Conservation (phyloP, 75 land plant genomes). For the Isoetes taiwanensis region DNA sequence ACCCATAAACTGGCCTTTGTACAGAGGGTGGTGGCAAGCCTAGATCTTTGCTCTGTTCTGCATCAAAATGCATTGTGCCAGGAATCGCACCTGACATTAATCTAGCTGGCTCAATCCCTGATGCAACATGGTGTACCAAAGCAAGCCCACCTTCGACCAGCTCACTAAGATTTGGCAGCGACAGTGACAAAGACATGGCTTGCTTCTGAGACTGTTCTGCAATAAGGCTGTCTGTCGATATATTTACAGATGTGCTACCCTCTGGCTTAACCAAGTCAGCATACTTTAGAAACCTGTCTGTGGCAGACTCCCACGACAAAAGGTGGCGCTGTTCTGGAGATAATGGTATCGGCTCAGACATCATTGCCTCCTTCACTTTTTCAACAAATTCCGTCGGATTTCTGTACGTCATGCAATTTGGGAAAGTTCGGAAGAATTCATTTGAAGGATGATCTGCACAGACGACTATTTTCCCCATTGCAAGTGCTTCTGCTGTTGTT, state of each 20-base stretch:
- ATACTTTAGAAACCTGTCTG: constrained; percentile 48
- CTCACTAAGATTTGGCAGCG: constrained; percentile 17
- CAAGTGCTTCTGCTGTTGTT: constrained; percentile 82
- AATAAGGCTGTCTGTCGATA: not conserved
- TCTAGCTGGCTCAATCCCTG: constrained; percentile 39
- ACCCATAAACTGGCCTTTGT: not conserved
- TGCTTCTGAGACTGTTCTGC: not conserved
- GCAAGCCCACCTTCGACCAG: constrained; percentile 54
- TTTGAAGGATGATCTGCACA: constrained; percentile 85
- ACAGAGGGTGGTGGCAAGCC: constrained; percentile 23
- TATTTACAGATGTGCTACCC: not conserved
- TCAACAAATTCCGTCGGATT: constrained; percentile 40
- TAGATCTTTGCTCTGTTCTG: constrained; percentile 46
- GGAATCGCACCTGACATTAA: constrained; percentile 60
- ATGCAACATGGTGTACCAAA: constrained; percentile 31
- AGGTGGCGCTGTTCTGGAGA: constrained; percentile 36
- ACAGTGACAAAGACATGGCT: constrained; percentile 24
- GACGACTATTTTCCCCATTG: constrained; percentile 84
- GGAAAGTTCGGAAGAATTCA: constrained; percentile 75
- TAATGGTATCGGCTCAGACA: constrained; percentile 39
- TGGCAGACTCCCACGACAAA: constrained; percentile 85
- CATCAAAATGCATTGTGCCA: constrained; percentile 45
- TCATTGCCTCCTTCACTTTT: constrained; percentile 33
- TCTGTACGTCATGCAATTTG: constrained; percentile 50
- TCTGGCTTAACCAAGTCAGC: constrained; percentile 26